Percentiles rank a stretch among this genome's conserved stretches.
Evolutionary conservation across 768 basidiomycete species (phyloP).

Genomic region (Russula griseocarnosa): DNA sequence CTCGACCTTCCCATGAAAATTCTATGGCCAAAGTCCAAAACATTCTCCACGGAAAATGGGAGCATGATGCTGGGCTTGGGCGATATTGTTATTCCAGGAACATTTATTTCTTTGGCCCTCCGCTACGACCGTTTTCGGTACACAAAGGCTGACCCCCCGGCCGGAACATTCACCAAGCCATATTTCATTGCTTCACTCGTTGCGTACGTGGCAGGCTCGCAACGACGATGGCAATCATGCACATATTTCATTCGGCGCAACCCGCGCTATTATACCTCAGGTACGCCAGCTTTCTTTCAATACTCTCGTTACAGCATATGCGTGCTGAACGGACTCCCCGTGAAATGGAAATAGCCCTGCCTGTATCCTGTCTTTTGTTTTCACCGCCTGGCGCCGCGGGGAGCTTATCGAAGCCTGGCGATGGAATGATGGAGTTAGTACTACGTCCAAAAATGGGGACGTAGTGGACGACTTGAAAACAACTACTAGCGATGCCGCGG

Average conservation of each 20-base stretch:
- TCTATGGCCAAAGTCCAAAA: conserved; percentile 71
- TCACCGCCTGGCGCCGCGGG: conserved; percentile 56
- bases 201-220: conserved; percentile 69
- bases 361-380: conserved; percentile 66
- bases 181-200: conserved; percentile 69
- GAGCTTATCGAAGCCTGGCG: conserved; percentile 68
- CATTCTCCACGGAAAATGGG: conserved; percentile 49
- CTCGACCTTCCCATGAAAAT: conserved; percentile 94
- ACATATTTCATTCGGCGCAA: conserved; percentile 68
- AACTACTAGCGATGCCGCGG: conserved; percentile 13
- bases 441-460: conserved; percentile 29
- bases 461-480: conserved; percentile 11
- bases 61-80: conserved; percentile 91
- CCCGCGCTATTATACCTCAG: conserved; percentile 92
- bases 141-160: conserved; percentile 29
- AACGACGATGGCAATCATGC: conserved; percentile 83
- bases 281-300: conserved; percentile 39
- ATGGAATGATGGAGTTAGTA: conserved; percentile 57
- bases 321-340: not conserved
- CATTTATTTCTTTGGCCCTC: conserved; percentile 78
- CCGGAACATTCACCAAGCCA: conserved; percentile 52
- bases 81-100: conserved; percentile 67
- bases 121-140: conserved; percentile 70
- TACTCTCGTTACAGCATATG: too few species aligned
- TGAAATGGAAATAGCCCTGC: conserved; percentile 50